A percentile compares a stretch with the other conserved stretches of the same genome.
phyloP scores from a whole-genome alignment of 1,139 yeast species.

The Yamadazyma buinensis region DNA sequence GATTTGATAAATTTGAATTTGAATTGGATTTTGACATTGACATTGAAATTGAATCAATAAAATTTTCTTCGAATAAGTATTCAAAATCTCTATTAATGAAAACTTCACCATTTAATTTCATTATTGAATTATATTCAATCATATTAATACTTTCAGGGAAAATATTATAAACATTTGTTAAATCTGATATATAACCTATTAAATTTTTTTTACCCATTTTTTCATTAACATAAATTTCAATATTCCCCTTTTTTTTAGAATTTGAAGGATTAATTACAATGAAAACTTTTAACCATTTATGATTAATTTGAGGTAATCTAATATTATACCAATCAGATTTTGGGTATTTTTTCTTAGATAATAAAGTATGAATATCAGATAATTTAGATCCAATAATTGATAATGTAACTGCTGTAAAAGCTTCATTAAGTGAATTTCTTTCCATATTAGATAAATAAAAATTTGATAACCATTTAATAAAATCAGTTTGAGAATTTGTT shows the following conservation, averaged over 20 bases:
- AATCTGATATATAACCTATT: conserved; percentile 42
- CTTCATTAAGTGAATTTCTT: conserved; percentile 48
- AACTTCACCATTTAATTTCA: conserved; percentile 50
- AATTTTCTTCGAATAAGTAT: conserved; percentile 18
- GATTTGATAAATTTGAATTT: too few relatives aligned
- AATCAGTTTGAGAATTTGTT: conserved; percentile 29
- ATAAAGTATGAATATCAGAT: conserved; percentile 50
- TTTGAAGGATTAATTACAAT: conserved; percentile 44
- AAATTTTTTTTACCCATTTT: conserved; percentile 41
- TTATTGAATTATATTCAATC: conserved; percentile 51
- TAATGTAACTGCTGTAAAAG: conserved; percentile 53
- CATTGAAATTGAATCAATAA: not conserved
- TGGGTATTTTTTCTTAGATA: conserved; percentile 41
- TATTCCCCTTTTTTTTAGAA: conserved; percentile 38
- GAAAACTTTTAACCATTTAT: conserved; percentile 52
- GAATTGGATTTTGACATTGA: too few relatives aligned
- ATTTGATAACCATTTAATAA: conserved; percentile 43
- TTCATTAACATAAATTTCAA: conserved; percentile 47
- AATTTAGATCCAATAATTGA: conserved; percentile 52
- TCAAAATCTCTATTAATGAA: conserved; percentile 42
- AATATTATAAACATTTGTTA: conserved; percentile 43
- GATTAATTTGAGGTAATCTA: conserved; percentile 52
- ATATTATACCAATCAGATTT: conserved; percentile 56
- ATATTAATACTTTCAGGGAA: conserved; percentile 52
- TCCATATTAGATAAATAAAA: conserved; percentile 48